phyloP scores from a whole-genome alignment of 2,329 filamentous ascomycete species.

The Fusarium sp. region DNA sequence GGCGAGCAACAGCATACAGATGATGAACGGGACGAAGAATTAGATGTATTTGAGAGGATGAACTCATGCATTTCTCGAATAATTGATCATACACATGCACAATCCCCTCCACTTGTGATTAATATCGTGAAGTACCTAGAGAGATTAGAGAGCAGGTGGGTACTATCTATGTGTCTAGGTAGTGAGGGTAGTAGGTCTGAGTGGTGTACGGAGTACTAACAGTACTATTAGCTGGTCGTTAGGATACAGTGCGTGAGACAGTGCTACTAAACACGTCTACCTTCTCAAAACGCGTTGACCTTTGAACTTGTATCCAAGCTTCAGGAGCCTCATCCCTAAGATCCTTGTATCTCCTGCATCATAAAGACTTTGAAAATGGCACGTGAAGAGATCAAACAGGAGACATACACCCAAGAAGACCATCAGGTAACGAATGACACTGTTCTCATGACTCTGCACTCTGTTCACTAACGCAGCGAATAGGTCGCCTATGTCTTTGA shows the following conservation, averaged over 20 bases:
- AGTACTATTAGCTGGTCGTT: conserved; percentile 12
- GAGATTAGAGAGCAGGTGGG: not conserved
- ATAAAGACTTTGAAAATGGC: conserved; percentile 40
- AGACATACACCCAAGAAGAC: conserved; percentile 57
- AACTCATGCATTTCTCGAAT: not conserved
- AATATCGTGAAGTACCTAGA: not conserved
- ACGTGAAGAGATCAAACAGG: conserved; percentile 38
- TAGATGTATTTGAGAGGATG: conserved; percentile 29
- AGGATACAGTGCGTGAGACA: conserved; percentile 31
- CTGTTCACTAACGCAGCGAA: conserved; percentile 30
- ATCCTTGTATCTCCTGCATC: not conserved
- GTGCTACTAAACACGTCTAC: conserved; percentile 30
- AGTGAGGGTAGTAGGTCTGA: not conserved
- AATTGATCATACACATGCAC: not conserved
- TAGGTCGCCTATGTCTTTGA: conserved; percentile 74
- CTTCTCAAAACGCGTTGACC: conserved; percentile 41
- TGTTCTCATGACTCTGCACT: not conserved
- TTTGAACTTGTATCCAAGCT: conserved; percentile 18
- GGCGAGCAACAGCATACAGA: conserved; percentile 47
- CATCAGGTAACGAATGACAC: conserved; percentile 55
- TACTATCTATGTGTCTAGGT: not conserved
- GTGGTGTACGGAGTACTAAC: not conserved
- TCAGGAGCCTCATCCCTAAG: conserved; percentile 20
- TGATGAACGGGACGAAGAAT: conserved; percentile 43
- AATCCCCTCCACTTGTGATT: too few relatives aligned